Evolutionary conservation across 495 filamentous ascomycete genomes (phyloP).

Genomic region (Astrocystis sublimbata): DNA sequence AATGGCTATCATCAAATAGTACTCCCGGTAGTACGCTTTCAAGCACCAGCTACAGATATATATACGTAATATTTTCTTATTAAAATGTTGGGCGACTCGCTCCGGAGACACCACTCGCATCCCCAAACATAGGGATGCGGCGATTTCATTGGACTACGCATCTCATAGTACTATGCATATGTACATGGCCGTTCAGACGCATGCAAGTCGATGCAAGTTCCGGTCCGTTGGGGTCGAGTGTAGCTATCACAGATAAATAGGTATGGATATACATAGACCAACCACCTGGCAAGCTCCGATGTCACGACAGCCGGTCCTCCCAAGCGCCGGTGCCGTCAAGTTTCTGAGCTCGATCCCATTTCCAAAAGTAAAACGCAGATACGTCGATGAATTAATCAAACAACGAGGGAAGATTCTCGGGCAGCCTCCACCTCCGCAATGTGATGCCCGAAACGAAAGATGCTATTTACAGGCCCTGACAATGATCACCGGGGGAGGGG

Average conservation of each 20-base stretch:
- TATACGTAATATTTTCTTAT: too few species aligned
- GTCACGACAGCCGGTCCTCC: background rate
- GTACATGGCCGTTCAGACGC: background rate
- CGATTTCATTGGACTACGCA: slow-evolving; percentile 1
- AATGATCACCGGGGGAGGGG: background rate
- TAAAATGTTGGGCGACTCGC: background rate
- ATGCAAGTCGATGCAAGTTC: slow-evolving; percentile 18
- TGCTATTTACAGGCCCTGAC: slow-evolving; percentile 4
- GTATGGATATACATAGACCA: too few species aligned
- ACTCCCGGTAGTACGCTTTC: too few species aligned
- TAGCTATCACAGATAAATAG: background rate
- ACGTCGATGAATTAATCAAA: too few species aligned
- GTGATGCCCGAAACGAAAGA: slow-evolving; percentile 6
- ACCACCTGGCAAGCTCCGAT: background rate
- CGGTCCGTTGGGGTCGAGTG: slow-evolving; percentile 12
- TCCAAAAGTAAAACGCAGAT: too few species aligned
- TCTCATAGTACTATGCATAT: too few species aligned
- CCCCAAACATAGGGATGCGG: background rate
- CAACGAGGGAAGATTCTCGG: too few species aligned
- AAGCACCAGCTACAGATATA: too few species aligned
- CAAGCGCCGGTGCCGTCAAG: slow-evolving; percentile 1
- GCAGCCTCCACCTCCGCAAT: background rate
- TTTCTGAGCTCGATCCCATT: background rate
- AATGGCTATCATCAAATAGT: too few species aligned
- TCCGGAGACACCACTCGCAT: background rate